Conservation (phyloP, 495 filamentous ascomycete genomes). For the Pseudomonodictys pantanalensis region DNA sequence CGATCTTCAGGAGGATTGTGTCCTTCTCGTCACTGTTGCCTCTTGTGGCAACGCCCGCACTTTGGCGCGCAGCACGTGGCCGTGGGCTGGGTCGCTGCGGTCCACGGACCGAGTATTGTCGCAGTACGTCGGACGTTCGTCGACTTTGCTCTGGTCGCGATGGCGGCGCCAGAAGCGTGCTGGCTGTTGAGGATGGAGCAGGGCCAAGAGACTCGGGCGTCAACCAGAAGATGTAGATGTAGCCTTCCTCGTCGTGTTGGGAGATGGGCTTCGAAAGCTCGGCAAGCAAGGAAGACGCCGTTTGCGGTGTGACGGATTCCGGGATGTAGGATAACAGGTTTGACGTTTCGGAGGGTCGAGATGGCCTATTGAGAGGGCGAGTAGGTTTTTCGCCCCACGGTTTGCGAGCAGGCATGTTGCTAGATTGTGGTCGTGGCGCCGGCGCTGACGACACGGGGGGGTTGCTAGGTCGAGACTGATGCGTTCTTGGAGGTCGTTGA, state of each 20-base stretch:
- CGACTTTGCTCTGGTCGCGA: conserved; percentile 46
- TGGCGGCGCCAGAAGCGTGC: conserved; percentile 53
- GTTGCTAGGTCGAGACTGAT: not conserved
- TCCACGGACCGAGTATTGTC: conserved; percentile 48
- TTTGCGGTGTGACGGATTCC: conserved; percentile 56
- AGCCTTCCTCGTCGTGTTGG: conserved; percentile 75
- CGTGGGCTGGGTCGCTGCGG: conserved; percentile 31
- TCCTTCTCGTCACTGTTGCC: conserved; percentile 36
- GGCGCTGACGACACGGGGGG: not conserved
- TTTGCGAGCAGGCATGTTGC: conserved; percentile 16
- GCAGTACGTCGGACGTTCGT: conserved; percentile 65
- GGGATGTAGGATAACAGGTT: conserved; percentile 66
- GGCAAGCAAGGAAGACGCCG: conserved; percentile 60
- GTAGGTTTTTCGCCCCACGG: conserved; percentile 24
- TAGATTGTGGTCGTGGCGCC: conserved; percentile 1
- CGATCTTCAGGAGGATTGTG: conserved; percentile 84
- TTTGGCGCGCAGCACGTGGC: not conserved
- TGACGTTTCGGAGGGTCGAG: conserved; percentile 46
- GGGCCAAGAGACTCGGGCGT: conserved; percentile 53
- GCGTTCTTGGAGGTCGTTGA: conserved; percentile 4
- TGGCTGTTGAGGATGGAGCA: conserved; percentile 55
- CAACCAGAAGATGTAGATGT: conserved; percentile 98
- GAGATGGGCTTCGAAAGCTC: conserved; percentile 85
- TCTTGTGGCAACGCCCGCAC: not conserved
- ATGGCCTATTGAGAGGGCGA: conserved; percentile 42